Percentiles rank a stretch among this genome's conserved stretches.
phyloP scores from a whole-genome alignment of 192 early-diverging fungal genomes.

The Entomortierella lignicola region DNA sequence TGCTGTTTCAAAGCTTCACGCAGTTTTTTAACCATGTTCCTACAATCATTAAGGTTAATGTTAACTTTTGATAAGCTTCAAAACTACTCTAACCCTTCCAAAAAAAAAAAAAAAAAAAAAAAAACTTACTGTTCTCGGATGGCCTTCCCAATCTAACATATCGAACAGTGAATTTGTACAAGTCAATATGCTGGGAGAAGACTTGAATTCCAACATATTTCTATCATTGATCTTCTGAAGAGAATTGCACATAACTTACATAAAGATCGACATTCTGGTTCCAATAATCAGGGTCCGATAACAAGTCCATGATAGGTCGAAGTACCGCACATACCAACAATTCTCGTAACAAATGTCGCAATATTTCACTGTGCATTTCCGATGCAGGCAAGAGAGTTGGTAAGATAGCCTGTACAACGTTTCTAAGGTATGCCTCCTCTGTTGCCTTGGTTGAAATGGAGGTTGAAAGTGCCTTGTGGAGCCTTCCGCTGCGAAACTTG shows the following conservation, averaged over 20 bases:
- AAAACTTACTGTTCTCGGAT: conserved; percentile 64
- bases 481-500: conserved; percentile 64
- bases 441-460: conserved; percentile 54
- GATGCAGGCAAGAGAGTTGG: conserved; percentile 71
- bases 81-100: no score
- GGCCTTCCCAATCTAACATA: conserved; percentile 56
- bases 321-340: conserved; percentile 77
- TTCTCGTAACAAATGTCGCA: conserved; percentile 79
- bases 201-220: background rate
- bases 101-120: no score
- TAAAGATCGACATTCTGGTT: conserved; percentile 83
- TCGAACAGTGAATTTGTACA: background rate
- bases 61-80: no score
- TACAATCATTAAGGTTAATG: conserved; percentile 10
- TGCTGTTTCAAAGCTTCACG: conserved; percentile 76
- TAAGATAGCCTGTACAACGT: conserved; percentile 68
- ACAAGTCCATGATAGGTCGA: conserved; percentile 70
- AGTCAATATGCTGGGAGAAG: background rate
- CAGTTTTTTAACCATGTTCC: conserved; percentile 78
- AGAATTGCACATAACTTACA: conserved; percentile 43
- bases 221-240: background rate
- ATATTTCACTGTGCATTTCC: conserved; percentile 67
- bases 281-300: conserved; percentile 89
- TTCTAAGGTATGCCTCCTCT: conserved; percentile 73
- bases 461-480: conserved; percentile 71